Conservation (phyloP, 1,284 basidiomycete species). For the Cutaneotrichosporon spelunceum region DNA sequence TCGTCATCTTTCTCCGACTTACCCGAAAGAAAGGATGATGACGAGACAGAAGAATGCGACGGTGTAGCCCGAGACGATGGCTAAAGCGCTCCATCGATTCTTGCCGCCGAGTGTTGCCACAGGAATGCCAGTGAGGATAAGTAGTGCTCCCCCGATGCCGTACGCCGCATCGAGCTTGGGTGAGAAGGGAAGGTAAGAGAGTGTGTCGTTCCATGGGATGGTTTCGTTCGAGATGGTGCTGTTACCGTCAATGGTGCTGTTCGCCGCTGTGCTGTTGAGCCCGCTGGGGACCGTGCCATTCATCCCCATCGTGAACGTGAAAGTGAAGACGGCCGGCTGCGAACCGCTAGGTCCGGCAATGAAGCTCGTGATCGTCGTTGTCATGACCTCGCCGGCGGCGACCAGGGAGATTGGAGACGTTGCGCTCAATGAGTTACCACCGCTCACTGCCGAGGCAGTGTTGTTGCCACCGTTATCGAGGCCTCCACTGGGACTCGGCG, state of each 20-base stretch:
- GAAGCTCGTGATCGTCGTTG: constrained; percentile 40
- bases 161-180: constrained; percentile 83
- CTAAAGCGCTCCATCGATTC: constrained; percentile 93
- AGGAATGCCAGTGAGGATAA: constrained; percentile 84
- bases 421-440: constrained; percentile 9
- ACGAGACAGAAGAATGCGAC: constrained; percentile 79
- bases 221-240: constrained; percentile 28
- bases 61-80: constrained; percentile 85
- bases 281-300: constrained; percentile 2
- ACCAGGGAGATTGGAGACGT: constrained; percentile 9
- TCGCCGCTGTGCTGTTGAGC: constrained; percentile 12
- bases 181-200: constrained; percentile 51
- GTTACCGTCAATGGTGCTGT: constrained; percentile 20
- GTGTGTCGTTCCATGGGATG: constrained; percentile 41
- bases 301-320: constrained; percentile 35
- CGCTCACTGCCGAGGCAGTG: background rate
- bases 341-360: constrained; percentile 26
- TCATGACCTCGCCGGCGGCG: background rate
- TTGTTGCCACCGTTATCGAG: constrained; percentile 4
- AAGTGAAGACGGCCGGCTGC: constrained; percentile 33
- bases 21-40: constrained; percentile 84
- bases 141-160: constrained; percentile 78
- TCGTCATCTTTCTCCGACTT: constrained; percentile 20
- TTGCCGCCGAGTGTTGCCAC: constrained; percentile 88
- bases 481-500: background rate